Base-by-base conservation (phyloP, 495 filamentous ascomycete genomes). In the Penicillium nucicola region DNA sequence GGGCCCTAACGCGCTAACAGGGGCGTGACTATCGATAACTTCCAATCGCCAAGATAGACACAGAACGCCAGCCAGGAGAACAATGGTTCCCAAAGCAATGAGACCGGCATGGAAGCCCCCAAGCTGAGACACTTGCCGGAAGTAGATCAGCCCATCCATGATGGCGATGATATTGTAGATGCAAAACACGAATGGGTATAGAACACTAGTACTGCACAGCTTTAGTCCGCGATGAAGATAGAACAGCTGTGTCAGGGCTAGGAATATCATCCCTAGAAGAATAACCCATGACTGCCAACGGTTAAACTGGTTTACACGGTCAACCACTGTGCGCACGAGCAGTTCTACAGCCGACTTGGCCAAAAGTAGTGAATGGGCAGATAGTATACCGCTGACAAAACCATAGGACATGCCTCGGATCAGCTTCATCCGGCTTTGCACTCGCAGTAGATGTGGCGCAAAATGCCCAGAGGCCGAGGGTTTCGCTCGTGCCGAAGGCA, bases 111-210 rank as follows among this genome's bases (percentile, higher is more conserved):
- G 86, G 14, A 92, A 71, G 1, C 82, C 73, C 14, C 82, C 77
- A 35, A 99, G 81, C 45, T 89, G 81, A 28, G 87, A 84, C 23
- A 86, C 85, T 70, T 99, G 95, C 40, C 82, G 80, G 75, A 97
- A 99, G 68, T 99, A 99, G 45, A 99, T 93, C 45, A 99, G 76
- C 14, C 93, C 93, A 70, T 99, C 95, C 52, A 97, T 74, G 56
- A 97, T 99, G 50, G 93, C 95, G 55, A 96, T 92, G 57, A 99
- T 96, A 77, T 99, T 99, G 76, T 97, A 99, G 54, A 97, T 85
- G 81, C 93, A 99, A 71, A 99, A 99, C 31, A 97, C 90, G 60
- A 97, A 87, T 5, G 93, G 93, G 72, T 99, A 99, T 57, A 99
- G 81, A 42, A 99, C 84, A 69, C 90, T 96, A 14, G 93, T 97